Evolutionary conservation across 2,329 filamentous ascomycete genomes (phyloP).

Genomic region (Penicillium expansum): DNA sequence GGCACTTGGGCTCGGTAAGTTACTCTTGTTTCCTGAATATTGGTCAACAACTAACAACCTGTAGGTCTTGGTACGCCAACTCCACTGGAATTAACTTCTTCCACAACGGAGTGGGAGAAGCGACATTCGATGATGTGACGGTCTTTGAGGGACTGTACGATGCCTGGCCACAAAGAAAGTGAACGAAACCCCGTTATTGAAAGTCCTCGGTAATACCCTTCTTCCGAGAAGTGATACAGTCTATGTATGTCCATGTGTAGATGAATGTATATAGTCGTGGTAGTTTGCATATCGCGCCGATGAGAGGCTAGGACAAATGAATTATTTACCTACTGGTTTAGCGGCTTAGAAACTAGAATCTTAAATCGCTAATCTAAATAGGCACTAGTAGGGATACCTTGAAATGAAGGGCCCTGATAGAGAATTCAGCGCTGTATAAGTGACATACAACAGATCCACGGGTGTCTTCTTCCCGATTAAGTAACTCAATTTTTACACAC

Average conservation of each 20-base stretch:
- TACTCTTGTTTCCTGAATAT: background rate
- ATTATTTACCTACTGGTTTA: background rate
- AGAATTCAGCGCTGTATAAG: too few species aligned
- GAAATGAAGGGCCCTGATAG: too few species aligned
- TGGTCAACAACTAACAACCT: background rate
- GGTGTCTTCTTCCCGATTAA: too few species aligned
- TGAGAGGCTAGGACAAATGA: background rate
- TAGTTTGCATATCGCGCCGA: background rate
- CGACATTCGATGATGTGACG: conserved; percentile 13
- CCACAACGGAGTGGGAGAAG: conserved; percentile 18
- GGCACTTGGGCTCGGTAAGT: conserved; percentile 21
- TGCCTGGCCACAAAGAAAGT: conserved; percentile 17
- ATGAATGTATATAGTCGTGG: background rate
- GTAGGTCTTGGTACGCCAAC: conserved; percentile 21
- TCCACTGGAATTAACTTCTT: conserved; percentile 20
- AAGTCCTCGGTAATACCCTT: background rate
- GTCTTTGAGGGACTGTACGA: conserved; percentile 21
- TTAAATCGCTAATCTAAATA: too few species aligned
- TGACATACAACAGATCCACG: too few species aligned
- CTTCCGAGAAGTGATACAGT: background rate
- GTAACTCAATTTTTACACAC: too few species aligned
- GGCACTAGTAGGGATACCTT: too few species aligned
- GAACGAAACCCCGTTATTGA: background rate
- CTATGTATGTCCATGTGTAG: background rate
- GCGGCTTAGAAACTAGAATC: too few species aligned